Evolutionary conservation across 352 stramenopile genomes (phyloP).

Genomic region (Globisporangium echinulatum): DNA sequence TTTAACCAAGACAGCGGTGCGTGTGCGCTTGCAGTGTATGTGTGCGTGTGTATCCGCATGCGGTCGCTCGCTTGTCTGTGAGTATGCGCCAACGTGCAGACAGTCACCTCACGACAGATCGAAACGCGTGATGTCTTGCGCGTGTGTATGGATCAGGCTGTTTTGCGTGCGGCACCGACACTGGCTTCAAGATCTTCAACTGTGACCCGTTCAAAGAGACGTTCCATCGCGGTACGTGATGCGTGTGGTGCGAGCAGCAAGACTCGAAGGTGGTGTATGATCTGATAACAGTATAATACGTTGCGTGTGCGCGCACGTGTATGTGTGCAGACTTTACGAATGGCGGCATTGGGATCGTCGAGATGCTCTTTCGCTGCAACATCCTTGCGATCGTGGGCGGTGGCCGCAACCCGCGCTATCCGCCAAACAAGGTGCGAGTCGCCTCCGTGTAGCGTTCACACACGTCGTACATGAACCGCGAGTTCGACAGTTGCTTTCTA

Average conservation of each 20-base stretch:
- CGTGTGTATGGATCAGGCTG: conserved; percentile 49
- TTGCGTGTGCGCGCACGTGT: background rate
- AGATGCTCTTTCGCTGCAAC: conserved; percentile 99
- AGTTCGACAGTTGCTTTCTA: no score
- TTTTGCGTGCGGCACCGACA: conserved; percentile 93
- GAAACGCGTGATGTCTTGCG: background rate
- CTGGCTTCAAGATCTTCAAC: conserved; percentile 99
- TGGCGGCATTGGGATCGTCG: conserved; percentile 95
- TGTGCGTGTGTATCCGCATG: background rate
- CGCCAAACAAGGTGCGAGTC: conserved; percentile 90
- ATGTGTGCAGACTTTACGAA: conserved; percentile 81
- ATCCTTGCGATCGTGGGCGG: conserved; percentile 94
- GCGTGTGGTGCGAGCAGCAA: background rate
- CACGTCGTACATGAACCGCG: no score
- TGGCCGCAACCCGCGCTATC: conserved; percentile 89
- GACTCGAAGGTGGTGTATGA: background rate
- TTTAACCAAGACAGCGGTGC: conserved; percentile 94
- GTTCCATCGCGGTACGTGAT: conserved; percentile 84
- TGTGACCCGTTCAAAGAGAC: conserved; percentile 96
- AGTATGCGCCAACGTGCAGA: no score
- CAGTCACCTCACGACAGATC: background rate
- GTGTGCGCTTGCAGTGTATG: conserved; percentile 1
- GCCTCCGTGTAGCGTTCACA: background rate
- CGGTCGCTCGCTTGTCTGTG: background rate
- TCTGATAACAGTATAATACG: conserved; percentile 3